Percentiles rank a stretch among this genome's conserved stretches.
phyloP scores from a whole-genome alignment of 805 yeast species.

The Zygosaccharomyces kombuchaensis region DNA sequence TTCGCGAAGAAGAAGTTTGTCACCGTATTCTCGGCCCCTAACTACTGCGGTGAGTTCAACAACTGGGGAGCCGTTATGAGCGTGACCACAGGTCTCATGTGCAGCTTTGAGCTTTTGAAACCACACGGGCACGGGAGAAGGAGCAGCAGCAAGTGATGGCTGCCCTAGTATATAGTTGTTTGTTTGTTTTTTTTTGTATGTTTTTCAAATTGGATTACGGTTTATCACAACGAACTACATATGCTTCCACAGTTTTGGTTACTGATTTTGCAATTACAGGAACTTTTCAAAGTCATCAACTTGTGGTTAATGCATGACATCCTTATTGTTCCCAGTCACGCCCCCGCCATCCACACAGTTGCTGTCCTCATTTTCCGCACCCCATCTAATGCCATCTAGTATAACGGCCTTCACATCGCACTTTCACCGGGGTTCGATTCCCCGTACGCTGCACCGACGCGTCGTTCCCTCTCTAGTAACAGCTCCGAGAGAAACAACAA shows the following conservation, averaged over 20 bases:
- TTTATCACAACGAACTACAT: no score
- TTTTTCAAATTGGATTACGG: not conserved
- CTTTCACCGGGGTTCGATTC: slow-evolving; percentile 8
- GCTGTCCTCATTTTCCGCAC: no score
- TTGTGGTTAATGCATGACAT: no score
- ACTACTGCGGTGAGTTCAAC: slow-evolving; percentile 77
- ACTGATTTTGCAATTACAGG: no score
- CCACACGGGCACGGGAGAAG: slow-evolving; percentile 39
- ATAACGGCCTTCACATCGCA: slow-evolving; percentile 6
- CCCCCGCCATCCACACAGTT: no score
- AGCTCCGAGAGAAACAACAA: no score
- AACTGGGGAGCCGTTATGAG: slow-evolving; percentile 80
- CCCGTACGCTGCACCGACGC: no score
- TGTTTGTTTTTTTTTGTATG: not conserved
- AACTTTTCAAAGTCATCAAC: no score
- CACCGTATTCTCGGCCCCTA: slow-evolving; percentile 78
- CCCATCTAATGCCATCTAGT: slow-evolving; percentile 1
- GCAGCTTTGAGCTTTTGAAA: slow-evolving; percentile 67
- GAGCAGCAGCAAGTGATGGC: not conserved
- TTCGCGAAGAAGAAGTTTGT: slow-evolving; percentile 69
- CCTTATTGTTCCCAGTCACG: no score
- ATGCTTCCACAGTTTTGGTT: no score
- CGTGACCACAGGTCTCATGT: slow-evolving; percentile 61
- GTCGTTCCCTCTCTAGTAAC: no score
- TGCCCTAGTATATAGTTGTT: not conserved